These are phyloP conservation scores for Talaromyces trachyspermus DNA, from an alignment of 495 filamentous ascomycete species.

Conservation along the genomic window DNA sequence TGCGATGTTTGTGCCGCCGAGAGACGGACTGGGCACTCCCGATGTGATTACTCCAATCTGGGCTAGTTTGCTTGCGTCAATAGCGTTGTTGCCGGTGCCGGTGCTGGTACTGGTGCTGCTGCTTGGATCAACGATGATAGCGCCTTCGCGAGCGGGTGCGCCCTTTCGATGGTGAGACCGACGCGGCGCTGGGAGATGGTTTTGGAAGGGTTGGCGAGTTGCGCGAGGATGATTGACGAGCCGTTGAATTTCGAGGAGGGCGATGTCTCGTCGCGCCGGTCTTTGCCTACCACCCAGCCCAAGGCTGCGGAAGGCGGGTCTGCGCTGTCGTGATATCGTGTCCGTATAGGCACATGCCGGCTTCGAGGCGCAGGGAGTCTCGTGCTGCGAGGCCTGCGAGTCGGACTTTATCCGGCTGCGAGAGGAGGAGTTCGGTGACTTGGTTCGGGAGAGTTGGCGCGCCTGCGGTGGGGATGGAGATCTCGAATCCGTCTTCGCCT, in stretches of 20 bases:
- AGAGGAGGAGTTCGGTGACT: conserved; percentile 57
- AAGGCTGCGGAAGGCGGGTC: conserved; percentile 77
- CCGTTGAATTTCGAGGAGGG: conserved; percentile 60
- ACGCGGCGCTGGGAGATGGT: conserved; percentile 67
- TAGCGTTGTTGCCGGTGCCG: no score
- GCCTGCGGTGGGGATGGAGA: conserved; percentile 62
- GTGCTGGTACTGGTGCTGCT: no score
- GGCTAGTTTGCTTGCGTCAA: conserved; percentile 28
- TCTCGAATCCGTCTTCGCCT: conserved; percentile 97
- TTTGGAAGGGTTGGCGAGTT: conserved; percentile 57
- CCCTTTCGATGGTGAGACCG: conserved; percentile 74
- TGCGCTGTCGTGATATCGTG: conserved; percentile 87
- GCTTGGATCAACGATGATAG: conserved; percentile 58
- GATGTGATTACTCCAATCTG: conserved; percentile 69
- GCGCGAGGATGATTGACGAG: conserved; percentile 58
- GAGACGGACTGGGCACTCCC: conserved; percentile 78
- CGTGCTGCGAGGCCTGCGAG: conserved; percentile 84
- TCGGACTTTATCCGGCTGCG: conserved; percentile 53
- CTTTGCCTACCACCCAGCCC: conserved; percentile 77
- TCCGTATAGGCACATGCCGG: conserved; percentile 98
- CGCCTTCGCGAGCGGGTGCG: conserved; percentile 84
- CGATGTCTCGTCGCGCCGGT: conserved; percentile 51
- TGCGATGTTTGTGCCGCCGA: conserved; percentile 81
- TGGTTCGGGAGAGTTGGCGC: conserved; percentile 28
- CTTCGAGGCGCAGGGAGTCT: conserved; percentile 88